Evolutionary conservation across 176 grass and related monocot species (phyloP), one percentile per base, ranked within the genome.

Genomic region (Carex pumila): DNA sequence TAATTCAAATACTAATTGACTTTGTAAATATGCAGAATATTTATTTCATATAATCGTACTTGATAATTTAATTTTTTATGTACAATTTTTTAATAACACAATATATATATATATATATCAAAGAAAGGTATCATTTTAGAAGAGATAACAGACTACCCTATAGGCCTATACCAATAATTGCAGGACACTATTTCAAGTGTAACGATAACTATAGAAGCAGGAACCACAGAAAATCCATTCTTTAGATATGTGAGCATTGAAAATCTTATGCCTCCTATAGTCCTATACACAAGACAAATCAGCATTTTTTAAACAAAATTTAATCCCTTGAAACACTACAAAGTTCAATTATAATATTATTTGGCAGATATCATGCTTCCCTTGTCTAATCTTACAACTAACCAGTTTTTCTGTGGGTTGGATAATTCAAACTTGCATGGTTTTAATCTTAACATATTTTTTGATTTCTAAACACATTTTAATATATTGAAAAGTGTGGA

Each of bases 251-350:
- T 43, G 37, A 29, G n/a, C 37, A 18, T 82, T 47, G 80, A 12
- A 82, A 30, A 65, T 82, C 18, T 82, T 9, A 64, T 81, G 19
- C n/a, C n/a, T 30, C 30, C 39, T 15, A 67, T 53, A 47, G 10
- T 30, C 30, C 39, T 15, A 67, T 53, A 47, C 59, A 65, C 37
- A 66, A 53, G 80, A 82, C 80, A 82, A 82, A 66, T 65, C n/a
- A 13, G 63, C 63, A 66, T 66, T 67, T 41, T 82, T 67, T 67
- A 65, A 52, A 34, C 61, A 66, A 82, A 67, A 12, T 12, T 29
- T 67, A 54, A 67, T 30, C 41, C 60, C 39, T 53, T 82, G 80
- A 49, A 67, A 67, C 60, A 53, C 61, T 67, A 49, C 80, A 82
- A 81, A 62, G 13, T n/a, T 64, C 9, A 9, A 50, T 67, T 81